Evolutionary conservation across 306 rosid genomes (phyloP).

Genomic region (Fragaria nilgerrensis): DNA sequence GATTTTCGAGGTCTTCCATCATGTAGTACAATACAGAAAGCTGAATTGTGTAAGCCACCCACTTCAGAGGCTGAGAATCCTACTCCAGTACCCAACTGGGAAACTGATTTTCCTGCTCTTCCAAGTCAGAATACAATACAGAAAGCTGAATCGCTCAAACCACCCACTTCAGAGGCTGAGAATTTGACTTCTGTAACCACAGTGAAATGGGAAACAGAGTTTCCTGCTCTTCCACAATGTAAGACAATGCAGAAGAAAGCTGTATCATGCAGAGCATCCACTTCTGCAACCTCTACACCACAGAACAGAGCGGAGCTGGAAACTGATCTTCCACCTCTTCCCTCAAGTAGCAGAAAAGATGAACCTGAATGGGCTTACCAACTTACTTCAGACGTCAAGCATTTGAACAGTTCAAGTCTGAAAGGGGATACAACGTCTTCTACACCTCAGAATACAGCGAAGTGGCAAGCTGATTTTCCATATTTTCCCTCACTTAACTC

Average conservation of each 20-base stretch:
- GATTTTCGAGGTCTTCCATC: background rate
- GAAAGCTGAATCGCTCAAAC: background rate
- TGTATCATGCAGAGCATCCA: background rate
- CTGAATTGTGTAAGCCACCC: background rate
- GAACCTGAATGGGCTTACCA: conserved; percentile 27
- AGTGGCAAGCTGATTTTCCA: background rate
- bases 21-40: background rate
- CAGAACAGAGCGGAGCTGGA: background rate
- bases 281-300: background rate
- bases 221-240: background rate
- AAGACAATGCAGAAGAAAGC: background rate
- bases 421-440: background rate
- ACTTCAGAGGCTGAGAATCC: background rate
- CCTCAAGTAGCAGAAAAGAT: conserved; percentile 26
- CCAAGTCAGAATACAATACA: background rate
- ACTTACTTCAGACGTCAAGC: conserved; percentile 11
- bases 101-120: background rate
- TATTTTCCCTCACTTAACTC: conserved; percentile 33
- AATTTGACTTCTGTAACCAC: background rate
- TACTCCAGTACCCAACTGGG: background rate
- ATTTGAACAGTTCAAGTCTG: background rate
- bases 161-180: background rate
- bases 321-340: conserved; percentile 12
- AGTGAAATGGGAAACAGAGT: background rate
- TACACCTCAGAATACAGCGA: background rate